Base-by-base conservation (phyloP, 1,139 yeast genomes). In the Taphrina populina region DNA sequence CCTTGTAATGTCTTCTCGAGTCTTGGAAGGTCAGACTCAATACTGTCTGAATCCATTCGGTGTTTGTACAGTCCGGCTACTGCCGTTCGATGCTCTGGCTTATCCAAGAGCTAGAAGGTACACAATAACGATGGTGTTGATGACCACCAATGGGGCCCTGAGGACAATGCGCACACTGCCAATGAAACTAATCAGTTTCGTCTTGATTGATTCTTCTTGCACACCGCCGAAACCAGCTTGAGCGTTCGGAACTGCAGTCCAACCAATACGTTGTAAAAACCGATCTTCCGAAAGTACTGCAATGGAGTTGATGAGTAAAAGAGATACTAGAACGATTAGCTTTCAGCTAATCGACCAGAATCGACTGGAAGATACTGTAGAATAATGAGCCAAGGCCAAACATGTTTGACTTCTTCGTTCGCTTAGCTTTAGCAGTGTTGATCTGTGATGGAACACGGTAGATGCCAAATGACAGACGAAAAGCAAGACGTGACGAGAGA, bases 231-330 rank as follows among this genome's bases (percentile, higher is more conserved):
- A 41, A 6, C 43, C 39, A n/a, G 56, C 21, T 15, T 41, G 34
- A 5, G 20, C 20, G 11, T 23, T 46, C 2, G 52, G 41, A 15
- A n/a, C 41, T 5, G 45, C 44, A n/a, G 24, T 45, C 47, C 49
- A 41, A 33, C 51, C 52, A 27, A 44, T 81, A 68, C 95, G 72
- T 62, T 83, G 82, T 57, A 87, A 73, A 66, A 87, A 87, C 59
- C 95, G 73, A 67, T 87, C 95, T 65, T 87, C 95, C 64, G 85
- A 83, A 47, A 87, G 74, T 40, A 87, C 84, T 0, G 95, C 95
- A 26, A 86, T 78, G 0, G 92, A 81, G 67, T 87, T 87, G 55
- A 85, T 78, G 58, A 84, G 70, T 59, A 87, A 74, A 34, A 86
- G 69, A n/a, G 78, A 52, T 30, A 64, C 65, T 64, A 29, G 26